These are phyloP conservation scores for Arctium minus DNA, from an alignment of 129 eudicot species.

Conservation along the genomic window DNA sequence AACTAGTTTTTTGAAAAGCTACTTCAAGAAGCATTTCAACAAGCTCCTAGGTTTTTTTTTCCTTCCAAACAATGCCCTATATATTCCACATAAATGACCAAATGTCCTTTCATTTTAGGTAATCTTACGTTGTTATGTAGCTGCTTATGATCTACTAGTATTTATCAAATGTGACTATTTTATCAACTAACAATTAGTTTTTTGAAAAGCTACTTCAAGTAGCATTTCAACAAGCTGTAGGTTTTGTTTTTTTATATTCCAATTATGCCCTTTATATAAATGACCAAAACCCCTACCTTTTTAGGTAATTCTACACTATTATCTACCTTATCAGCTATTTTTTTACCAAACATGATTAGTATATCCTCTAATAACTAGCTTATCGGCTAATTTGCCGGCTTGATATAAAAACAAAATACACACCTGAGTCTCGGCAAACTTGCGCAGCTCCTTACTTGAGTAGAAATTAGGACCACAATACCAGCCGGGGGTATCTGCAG, in stretches of 20 bases:
- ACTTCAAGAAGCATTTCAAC: background rate
- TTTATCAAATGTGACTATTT: background rate
- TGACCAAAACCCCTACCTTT: too few relatives aligned
- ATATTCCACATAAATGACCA: background rate
- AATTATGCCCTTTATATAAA: background rate
- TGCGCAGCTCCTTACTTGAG: constrained; percentile 53
- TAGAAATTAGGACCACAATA: constrained; percentile 77
- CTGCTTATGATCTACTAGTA: background rate
- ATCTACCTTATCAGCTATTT: too few relatives aligned
- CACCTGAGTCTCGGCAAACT: constrained; percentile 81
- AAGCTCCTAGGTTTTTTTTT: background rate
- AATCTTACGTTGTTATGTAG: background rate
- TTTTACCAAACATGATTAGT: background rate
- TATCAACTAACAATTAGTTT: too few relatives aligned
- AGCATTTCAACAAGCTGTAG: too few relatives aligned
- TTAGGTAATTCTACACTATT: too few relatives aligned
- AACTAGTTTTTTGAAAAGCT: background rate
- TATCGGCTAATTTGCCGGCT: background rate
- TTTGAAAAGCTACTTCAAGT: too few relatives aligned
- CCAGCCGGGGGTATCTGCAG: constrained; percentile 93
- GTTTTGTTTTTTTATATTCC: too few relatives aligned
- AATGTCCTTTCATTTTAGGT: background rate
- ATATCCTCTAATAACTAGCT: background rate
- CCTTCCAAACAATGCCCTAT: background rate
- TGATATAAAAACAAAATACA: background rate